These are phyloP conservation scores for Lindgomyces ingoldianus DNA, from an alignment of 495 filamentous ascomycete genomes.

Conservation along the genomic window DNA sequence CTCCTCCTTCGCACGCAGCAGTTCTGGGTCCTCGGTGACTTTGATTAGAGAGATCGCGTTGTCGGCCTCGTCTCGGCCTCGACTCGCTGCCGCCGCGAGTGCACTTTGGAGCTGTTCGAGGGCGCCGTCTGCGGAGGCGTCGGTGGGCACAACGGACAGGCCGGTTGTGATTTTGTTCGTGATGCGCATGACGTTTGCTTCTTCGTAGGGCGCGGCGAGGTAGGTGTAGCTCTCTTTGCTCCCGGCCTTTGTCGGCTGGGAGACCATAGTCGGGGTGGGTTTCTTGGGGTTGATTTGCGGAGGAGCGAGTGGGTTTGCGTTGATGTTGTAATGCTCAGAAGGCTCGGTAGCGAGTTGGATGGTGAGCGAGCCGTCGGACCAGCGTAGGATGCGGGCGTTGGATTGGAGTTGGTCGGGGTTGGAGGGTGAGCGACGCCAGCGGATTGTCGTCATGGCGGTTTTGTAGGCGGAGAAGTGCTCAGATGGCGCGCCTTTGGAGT, in stretches of 20 bases:
- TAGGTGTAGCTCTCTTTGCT: constrained; percentile 81
- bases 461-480: constrained; percentile 59
- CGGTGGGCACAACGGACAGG: constrained; percentile 69
- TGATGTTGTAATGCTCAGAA: constrained; percentile 76
- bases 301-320: constrained; percentile 73
- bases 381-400: constrained; percentile 74
- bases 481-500: constrained; percentile 46
- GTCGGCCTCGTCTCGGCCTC: constrained; percentile 59
- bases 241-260: constrained; percentile 56
- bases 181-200: constrained; percentile 67
- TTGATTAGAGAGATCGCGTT: constrained; percentile 59
- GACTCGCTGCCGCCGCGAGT: constrained; percentile 61
- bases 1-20: constrained; percentile 74
- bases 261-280: constrained; percentile 51
- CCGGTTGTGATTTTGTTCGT: constrained; percentile 80
- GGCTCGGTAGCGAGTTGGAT: constrained; percentile 73
- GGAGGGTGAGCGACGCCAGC: constrained; percentile 69
- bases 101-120: constrained; percentile 70
- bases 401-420: constrained; percentile 64
- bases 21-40: constrained; percentile 74
- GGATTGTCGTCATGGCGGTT: constrained; percentile 66
- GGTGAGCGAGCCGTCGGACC: constrained; percentile 84
- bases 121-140: constrained; percentile 72
- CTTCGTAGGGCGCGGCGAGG: constrained; percentile 70
- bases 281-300: constrained; percentile 51